Conservation (phyloP, 1,284 basidiomycete genomes). For the Ganoderma lucidum region DNA sequence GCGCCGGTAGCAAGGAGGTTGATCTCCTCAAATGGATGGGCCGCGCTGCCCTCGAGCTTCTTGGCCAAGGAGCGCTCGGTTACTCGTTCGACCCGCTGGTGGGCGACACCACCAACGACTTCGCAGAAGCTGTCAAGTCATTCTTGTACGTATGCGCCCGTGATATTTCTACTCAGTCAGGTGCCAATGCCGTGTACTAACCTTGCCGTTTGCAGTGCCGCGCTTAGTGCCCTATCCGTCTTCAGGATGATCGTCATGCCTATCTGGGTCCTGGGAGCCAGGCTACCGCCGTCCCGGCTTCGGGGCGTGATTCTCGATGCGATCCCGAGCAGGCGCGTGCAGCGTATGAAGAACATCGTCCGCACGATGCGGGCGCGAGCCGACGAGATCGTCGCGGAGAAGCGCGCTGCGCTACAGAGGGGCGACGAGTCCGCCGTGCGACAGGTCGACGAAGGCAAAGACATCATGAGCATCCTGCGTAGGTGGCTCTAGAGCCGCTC, state of each 20-base stretch:
- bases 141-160: conserved; percentile 29
- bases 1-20: conserved; percentile 34
- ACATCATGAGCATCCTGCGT: conserved; percentile 55
- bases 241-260: conserved; percentile 4
- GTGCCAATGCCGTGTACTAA: not conserved
- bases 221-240: conserved; percentile 7
- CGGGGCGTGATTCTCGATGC: conserved; percentile 46
- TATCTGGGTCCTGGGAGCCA: conserved; percentile 16
- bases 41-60: conserved; percentile 48
- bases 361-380: conserved; percentile 50
- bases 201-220: conserved; percentile 3
- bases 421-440: conserved; percentile 33
- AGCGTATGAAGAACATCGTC: conserved; percentile 45
- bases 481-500: conserved; percentile 27
- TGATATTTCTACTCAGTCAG: not conserved
- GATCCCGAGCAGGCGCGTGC: conserved; percentile 44
- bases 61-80: conserved; percentile 49
- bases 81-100: conserved; percentile 48
- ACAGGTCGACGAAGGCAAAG: conserved; percentile 50
- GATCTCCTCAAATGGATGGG: conserved; percentile 46
- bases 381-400: conserved; percentile 47
- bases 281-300: conserved; percentile 39
- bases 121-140: conserved; percentile 35
- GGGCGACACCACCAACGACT: conserved; percentile 37
- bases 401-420: conserved; percentile 39